phyloP scores from a whole-genome alignment of 345 rosid species.

The Leavenworthia alabamica region DNA sequence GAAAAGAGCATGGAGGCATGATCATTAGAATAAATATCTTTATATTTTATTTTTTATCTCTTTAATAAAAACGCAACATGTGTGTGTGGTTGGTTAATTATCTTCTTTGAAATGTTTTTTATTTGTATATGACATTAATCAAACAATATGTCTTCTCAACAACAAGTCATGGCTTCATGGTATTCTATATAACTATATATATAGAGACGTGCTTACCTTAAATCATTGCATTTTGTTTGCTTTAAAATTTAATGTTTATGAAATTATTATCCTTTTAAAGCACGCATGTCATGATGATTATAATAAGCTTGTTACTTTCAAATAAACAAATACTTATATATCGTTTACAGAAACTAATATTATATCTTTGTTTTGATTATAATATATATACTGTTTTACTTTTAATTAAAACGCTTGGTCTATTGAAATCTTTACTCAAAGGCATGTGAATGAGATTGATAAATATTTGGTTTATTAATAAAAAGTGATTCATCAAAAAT shows the following conservation, averaged over 20 bases:
- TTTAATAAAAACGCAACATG: conserved; percentile 16
- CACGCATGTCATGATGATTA: neutral
- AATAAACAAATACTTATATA: neutral
- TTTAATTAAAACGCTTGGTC: no score
- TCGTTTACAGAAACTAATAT: neutral
- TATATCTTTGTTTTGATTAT: no score
- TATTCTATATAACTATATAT: neutral
- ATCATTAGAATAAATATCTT: conserved; percentile 16
- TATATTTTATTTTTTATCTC: neutral
- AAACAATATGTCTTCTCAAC: neutral
- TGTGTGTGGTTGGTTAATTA: neutral
- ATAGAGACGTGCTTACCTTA: conserved; percentile 10
- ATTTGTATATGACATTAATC: conserved; percentile 23
- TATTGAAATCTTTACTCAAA: no score
- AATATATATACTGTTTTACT: no score
- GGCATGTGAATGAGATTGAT: no score
- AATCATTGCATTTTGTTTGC: conserved; percentile 7
- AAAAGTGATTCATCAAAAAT: no score
- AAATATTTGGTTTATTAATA: no score
- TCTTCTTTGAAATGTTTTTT: neutral
- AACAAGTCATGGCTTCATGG: no score
- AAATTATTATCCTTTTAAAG: neutral
- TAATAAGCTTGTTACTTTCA: neutral
- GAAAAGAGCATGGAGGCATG: conserved; percentile 51
- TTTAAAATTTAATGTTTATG: neutral